Evolutionary conservation across 768 basidiomycete species (phyloP).

Genomic region (Rubroboletus satanas): DNA sequence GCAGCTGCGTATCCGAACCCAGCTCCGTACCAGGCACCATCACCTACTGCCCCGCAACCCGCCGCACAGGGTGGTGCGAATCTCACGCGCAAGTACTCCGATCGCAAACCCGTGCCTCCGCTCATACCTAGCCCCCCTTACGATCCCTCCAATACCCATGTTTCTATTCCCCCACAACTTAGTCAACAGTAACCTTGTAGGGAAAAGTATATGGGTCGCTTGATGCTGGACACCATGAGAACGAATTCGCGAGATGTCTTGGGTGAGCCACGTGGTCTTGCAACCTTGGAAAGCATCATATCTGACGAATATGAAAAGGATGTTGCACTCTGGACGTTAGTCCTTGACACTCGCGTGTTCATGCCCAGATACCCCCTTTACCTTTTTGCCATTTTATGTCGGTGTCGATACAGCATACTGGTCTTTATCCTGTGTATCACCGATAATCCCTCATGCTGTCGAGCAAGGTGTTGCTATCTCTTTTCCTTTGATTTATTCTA

Average conservation of each 20-base stretch:
- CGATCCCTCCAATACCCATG: constrained; percentile 22
- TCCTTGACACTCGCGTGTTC: background rate
- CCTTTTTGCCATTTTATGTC: background rate
- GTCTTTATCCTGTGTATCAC: constrained; percentile 1
- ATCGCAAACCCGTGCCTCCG: constrained; percentile 33
- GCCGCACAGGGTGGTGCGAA: constrained; percentile 26
- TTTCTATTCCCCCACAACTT: constrained; percentile 22
- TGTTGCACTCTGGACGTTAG: background rate
- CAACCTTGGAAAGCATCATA: background rate
- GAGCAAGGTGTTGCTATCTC: constrained; percentile 12
- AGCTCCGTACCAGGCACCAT: constrained; percentile 9
- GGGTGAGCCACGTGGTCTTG: constrained; percentile 2
- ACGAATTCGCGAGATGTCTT: background rate
- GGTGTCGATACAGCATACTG: constrained; percentile 5
- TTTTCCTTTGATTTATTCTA: background rate
- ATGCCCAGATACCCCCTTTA: constrained; percentile 3
- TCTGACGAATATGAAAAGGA: background rate
- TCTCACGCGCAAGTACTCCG: constrained; percentile 33
- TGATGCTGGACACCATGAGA: background rate
- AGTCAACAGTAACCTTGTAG: constrained; percentile 4
- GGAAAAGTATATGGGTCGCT: background rate
- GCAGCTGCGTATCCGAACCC: constrained; percentile 4
- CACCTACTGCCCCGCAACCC: constrained; percentile 12
- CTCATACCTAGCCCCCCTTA: constrained; percentile 20
- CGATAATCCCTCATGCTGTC: constrained; percentile 13